Evolutionary conservation across 805 yeast genomes (phyloP), one percentile per base, ranked within the genome.

Genomic region (Candida rishiriensis): DNA sequence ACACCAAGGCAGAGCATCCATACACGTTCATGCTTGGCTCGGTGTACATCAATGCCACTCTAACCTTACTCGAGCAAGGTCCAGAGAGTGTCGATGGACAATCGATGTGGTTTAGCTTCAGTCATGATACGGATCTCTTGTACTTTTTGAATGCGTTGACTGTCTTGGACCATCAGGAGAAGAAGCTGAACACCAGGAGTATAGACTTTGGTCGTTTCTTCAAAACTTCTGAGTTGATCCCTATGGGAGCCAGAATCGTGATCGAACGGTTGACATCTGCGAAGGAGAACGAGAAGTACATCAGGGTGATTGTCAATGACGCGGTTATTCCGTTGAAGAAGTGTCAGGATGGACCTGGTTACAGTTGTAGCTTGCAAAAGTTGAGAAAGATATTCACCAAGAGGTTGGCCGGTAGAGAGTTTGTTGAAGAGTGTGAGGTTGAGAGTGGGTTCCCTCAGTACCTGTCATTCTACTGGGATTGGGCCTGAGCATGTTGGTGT

Each of bases 51-150:
- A 82, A 78, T 53, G 63, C 69, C 11, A 72, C 76, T 15, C 42
- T 59, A 34, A 47, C 48, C 3, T 48, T 59, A 10, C 46, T 60
- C 39, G 54, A 58, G 34, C 55, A 61, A 40, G 49, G 56, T 34
- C 51, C 54, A 3, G 51, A 51, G 34, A 34, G 42, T 11, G 38
- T 34, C n/a, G 31, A 42, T 9, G 37, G 45, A 6, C 52, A 55
- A 36, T 48, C 76, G 61, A 68, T 85, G 38, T 82, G 83, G 71
- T 70, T 85, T 52, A 83, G 80, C 51, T 83, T 86, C 68, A 72
- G 87, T 13, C 95, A 88, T 57, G 95, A 88, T 59, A 75, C 83
- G 33, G 84, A 83, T 49, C 63, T 86, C 35, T 69, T 79, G 49
- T 68, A 81, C 35, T 80, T 73, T 53, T 66, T 82, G 53, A 68